Percentiles rank a stretch among this genome's conserved stretches.
phyloP scores from a whole-genome alignment of 2,329 filamentous ascomycete genomes.

The Macrophomina phaseolina region DNA sequence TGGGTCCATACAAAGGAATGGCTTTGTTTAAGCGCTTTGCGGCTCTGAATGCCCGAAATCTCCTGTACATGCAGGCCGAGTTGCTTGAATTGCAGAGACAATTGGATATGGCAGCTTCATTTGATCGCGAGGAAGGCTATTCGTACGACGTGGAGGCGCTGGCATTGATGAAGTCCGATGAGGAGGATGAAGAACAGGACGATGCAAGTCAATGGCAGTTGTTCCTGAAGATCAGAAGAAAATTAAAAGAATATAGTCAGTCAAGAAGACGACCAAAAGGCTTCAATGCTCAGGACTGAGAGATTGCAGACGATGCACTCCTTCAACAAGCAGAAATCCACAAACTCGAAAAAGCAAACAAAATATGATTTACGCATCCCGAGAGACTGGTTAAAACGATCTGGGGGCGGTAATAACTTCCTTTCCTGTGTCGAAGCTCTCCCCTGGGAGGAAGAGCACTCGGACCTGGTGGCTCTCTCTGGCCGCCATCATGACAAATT shows the following conservation, averaged over 20 bases:
- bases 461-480: neutral
- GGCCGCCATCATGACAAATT: neutral
- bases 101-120: neutral
- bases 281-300: neutral
- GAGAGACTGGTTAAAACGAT: neutral
- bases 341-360: neutral
- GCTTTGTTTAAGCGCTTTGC: neutral
- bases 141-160: neutral
- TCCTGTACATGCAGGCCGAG: constrained; percentile 11
- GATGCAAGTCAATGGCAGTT: neutral
- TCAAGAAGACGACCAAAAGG: neutral
- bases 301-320: neutral
- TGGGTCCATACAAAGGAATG: neutral
- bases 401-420: neutral
- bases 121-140: neutral
- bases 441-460: neutral
- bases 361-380: neutral
- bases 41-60: neutral
- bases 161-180: neutral
- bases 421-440: neutral
- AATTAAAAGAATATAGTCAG: neutral
- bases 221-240: neutral
- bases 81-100: neutral
- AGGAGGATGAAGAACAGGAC: neutral
- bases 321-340: neutral